These are phyloP conservation scores for Cerrena zonata DNA, from an alignment of 1,284 basidiomycete genomes.

Conservation along the genomic window DNA sequence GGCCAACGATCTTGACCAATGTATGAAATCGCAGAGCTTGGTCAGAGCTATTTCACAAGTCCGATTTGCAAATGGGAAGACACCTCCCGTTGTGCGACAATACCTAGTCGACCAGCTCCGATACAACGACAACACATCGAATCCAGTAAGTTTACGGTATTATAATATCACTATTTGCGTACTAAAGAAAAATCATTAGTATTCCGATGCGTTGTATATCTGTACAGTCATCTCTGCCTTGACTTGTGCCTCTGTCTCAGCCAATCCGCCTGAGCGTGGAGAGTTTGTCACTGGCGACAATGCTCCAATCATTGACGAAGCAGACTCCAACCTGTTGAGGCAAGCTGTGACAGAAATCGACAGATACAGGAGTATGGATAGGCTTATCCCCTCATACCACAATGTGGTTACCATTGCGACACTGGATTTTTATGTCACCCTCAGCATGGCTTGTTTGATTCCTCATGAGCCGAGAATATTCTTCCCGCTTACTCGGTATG, in stretches of 20 bases:
- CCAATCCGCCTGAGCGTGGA: constrained; percentile 68
- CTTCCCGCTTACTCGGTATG: constrained; percentile 83
- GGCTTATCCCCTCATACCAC: constrained; percentile 89
- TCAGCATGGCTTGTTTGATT: constrained; percentile 75
- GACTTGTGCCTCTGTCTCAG: constrained; percentile 71
- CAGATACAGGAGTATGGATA: constrained; percentile 89
- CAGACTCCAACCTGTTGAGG: constrained; percentile 64
- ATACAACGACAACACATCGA: constrained; percentile 93
- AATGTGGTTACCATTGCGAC: constrained; percentile 90
- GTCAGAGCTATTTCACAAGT: constrained; percentile 80
- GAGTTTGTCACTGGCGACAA: constrained; percentile 66
- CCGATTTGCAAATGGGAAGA: constrained; percentile 81
- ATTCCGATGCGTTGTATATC: constrained; percentile 88
- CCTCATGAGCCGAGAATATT: constrained; percentile 79
- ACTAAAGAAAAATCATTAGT: constrained; percentile 45
- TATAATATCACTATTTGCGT: too few species aligned
- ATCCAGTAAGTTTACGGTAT: constrained; percentile 55
- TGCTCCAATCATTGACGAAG: constrained; percentile 55
- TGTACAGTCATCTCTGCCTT: constrained; percentile 82
- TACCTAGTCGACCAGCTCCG: constrained; percentile 87
- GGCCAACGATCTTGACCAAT: too few species aligned
- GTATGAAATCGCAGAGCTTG: constrained; percentile 59
- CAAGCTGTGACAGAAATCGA: constrained; percentile 79
- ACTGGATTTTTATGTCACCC: constrained; percentile 81
- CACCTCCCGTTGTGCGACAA: constrained; percentile 81